These are phyloP conservation scores for Deinandra increscens DNA, from an alignment of 129 eudicot genomes.

Conservation along the genomic window DNA sequence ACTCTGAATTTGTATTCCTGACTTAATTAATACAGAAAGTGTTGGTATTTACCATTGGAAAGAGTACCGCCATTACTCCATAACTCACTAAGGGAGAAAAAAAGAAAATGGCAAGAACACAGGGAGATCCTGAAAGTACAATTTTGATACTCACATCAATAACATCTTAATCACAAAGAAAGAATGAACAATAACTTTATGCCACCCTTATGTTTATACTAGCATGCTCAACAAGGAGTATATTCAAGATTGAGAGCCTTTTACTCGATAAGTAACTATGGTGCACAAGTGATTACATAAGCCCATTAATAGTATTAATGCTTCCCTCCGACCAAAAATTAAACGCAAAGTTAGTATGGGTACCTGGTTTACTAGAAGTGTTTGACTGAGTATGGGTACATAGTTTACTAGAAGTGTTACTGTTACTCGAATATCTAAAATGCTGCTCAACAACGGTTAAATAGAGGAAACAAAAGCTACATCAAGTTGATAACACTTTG, in stretches of 20 bases:
- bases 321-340: not conserved
- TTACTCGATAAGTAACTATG: not conserved
- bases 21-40: not conserved
- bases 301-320: not conserved
- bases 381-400: not conserved
- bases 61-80: conserved; percentile 93
- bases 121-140: conserved; percentile 76
- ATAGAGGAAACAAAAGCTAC: not conserved
- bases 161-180: conserved; percentile 1
- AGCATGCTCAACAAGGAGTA: conserved; percentile 3
- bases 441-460: not conserved
- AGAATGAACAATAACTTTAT: not conserved
- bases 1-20: not conserved
- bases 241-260: not conserved
- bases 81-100: conserved; percentile 90
- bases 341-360: not conserved
- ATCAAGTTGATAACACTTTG: not conserved
- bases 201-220: not conserved
- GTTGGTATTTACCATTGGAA: conserved; percentile 68
- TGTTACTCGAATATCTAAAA: not conserved
- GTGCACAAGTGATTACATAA: not conserved
- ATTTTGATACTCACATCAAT: conserved; percentile 10
- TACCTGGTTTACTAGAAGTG: not conserved
- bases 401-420: not conserved
- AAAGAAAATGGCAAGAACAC: conserved; percentile 76